Conservation (phyloP, 192 early-diverging fungal genomes). For the Gryganskiella cystojenkinii region DNA sequence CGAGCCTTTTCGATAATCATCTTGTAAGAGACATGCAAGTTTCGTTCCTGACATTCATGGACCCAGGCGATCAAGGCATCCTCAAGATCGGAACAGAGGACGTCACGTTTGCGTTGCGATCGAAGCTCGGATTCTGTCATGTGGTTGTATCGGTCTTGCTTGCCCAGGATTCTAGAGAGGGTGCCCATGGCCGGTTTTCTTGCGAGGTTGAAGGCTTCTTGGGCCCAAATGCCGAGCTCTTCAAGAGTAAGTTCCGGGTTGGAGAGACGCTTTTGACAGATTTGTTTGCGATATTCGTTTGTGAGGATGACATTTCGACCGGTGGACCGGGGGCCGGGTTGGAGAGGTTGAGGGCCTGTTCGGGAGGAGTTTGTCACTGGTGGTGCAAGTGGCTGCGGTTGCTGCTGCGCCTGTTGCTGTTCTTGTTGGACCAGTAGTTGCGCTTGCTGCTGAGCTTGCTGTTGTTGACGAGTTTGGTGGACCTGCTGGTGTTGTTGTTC, state of each 20-base stretch:
- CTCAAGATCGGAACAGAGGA: constrained; percentile 34
- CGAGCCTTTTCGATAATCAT: constrained; percentile 45
- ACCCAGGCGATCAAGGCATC: constrained; percentile 29
- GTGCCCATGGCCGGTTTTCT: constrained; percentile 44
- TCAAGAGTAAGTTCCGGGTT: constrained; percentile 42
- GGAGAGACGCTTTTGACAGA: constrained; percentile 22
- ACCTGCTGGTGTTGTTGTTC: too few species aligned
- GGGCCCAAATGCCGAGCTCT: constrained; percentile 25
- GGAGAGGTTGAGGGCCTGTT: too few species aligned
- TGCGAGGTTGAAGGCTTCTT: constrained; percentile 10
- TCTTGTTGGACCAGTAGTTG: too few species aligned
- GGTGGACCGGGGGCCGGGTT: not conserved
- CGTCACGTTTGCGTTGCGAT: constrained; percentile 26
- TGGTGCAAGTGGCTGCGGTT: too few species aligned
- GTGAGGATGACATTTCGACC: constrained; percentile 43
- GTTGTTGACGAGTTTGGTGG: too few species aligned
- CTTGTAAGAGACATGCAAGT: constrained; percentile 37
- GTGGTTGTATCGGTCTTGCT: constrained; percentile 14
- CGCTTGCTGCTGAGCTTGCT: too few species aligned
- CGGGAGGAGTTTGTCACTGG: too few species aligned
- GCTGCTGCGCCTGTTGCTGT: too few species aligned
- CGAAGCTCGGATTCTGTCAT: constrained; percentile 27
- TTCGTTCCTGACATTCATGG: constrained; percentile 24
- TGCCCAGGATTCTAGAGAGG: constrained; percentile 35
- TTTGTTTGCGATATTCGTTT: constrained; percentile 31